Evolutionary conservation across 2,329 filamentous ascomycete species (phyloP).

Genomic region (Phyllosticta paracitricarpa): DNA sequence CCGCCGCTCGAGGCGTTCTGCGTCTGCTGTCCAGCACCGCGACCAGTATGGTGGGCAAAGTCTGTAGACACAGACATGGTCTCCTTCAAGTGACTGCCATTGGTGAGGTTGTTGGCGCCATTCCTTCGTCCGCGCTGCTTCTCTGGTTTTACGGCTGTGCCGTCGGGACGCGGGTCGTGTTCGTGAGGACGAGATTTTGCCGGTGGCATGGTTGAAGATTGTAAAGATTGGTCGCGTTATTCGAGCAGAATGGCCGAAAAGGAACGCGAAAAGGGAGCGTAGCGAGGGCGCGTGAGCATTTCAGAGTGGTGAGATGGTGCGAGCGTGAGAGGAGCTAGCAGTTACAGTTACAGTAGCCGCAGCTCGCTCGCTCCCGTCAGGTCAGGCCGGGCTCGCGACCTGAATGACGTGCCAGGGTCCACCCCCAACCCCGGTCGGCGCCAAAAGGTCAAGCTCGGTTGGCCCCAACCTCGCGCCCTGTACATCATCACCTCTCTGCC

Average conservation of each 20-base stretch:
- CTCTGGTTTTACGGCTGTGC: conserved; percentile 26
- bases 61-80: conserved; percentile 24
- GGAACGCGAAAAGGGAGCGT: not conserved
- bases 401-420: not conserved
- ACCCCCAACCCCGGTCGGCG: not conserved
- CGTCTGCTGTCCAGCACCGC: conserved; percentile 16
- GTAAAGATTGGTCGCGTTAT: not conserved
- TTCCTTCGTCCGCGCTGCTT: conserved; percentile 33
- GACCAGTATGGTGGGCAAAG: conserved; percentile 24
- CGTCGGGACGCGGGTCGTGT: conserved; percentile 29
- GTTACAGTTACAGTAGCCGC: not conserved
- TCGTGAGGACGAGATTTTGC: conserved; percentile 21
- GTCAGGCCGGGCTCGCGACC: not conserved
- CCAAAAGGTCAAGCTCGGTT: not conserved
- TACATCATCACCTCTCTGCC: no score
- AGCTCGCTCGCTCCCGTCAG: not conserved
- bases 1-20: conserved; percentile 5
- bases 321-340: not conserved
- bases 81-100: conserved; percentile 28
- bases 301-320: not conserved
- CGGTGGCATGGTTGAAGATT: conserved; percentile 25
- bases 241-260: not conserved
- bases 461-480: not conserved
- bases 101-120: conserved; percentile 17
- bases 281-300: not conserved